Evolutionary conservation across 345 rosid genomes (phyloP).

Genomic region (Rhodomyrtus tomentosa): DNA sequence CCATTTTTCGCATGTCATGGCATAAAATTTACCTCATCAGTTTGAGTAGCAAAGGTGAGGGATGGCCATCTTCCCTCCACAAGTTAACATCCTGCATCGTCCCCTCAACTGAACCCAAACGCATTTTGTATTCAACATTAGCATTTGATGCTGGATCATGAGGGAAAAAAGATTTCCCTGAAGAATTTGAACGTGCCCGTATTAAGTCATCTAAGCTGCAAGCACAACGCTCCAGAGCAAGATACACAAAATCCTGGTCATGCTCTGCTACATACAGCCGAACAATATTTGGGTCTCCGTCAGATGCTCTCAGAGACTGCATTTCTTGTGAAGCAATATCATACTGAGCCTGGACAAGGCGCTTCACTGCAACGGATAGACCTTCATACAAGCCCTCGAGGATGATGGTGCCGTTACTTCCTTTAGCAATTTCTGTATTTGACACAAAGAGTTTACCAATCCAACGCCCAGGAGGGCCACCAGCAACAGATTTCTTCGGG

Average conservation of each 20-base stretch:
- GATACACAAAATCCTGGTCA: conserved; percentile 86
- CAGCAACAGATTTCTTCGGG: conserved; percentile 26
- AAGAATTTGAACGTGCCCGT: conserved; percentile 28
- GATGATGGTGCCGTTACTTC: conserved; percentile 80
- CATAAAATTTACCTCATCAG: conserved; percentile 59
- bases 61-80: conserved; percentile 73
- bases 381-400: conserved; percentile 89
- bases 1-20: background rate
- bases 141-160: conserved; percentile 21
- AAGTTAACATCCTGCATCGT: conserved; percentile 26
- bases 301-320: conserved; percentile 85
- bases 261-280: conserved; percentile 88
- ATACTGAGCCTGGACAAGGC: conserved; percentile 70
- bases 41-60: conserved; percentile 52
- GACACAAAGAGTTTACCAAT: conserved; percentile 74
- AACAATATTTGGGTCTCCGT: conserved; percentile 75
- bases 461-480: conserved; percentile 38
- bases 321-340: conserved; percentile 87
- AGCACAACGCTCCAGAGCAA: conserved; percentile 75
- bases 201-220: conserved; percentile 78
- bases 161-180: conserved; percentile 7
- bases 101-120: conserved; percentile 25
- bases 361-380: conserved; percentile 86
- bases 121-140: conserved; percentile 23
- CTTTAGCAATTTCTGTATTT: conserved; percentile 73